Percentiles rank a stretch among this genome's conserved stretches.
These are phyloP conservation scores for Exserohilum turcica DNA, from an alignment of 2,329 filamentous ascomycete genomes.

Conservation along the genomic window DNA sequence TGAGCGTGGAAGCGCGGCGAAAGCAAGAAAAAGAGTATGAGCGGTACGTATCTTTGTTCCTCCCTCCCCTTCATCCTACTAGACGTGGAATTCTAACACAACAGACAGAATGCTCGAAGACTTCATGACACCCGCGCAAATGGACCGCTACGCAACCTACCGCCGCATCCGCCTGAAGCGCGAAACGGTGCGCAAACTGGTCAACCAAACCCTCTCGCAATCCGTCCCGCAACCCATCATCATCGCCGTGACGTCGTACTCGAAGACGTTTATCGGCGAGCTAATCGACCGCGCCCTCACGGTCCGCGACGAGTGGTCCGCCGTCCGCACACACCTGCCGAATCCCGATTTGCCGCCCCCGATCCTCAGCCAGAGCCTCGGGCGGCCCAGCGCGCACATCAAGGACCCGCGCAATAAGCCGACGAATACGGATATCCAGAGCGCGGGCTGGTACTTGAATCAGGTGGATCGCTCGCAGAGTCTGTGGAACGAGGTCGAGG, in stretches of 20 bases:
- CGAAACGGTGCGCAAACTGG: constrained; percentile 72
- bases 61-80: too few relatives aligned
- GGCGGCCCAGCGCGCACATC: constrained; percentile 38
- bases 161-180: constrained; percentile 71
- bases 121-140: constrained; percentile 69
- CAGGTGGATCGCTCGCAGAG: constrained; percentile 30
- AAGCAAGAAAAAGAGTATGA: constrained; percentile 72
- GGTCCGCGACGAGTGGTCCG: constrained; percentile 74
- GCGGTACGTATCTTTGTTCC: too few relatives aligned
- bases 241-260: constrained; percentile 74
- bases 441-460: constrained; percentile 31
- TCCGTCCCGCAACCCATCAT: constrained; percentile 75
- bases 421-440: constrained; percentile 34
- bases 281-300: constrained; percentile 73
- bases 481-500: constrained; percentile 37
- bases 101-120: constrained; percentile 63
- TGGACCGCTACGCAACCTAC: constrained; percentile 72
- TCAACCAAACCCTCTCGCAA: constrained; percentile 81
- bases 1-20: constrained; percentile 62
- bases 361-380: constrained; percentile 34
- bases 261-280: constrained; percentile 77
- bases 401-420: constrained; percentile 36
- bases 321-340: constrained; percentile 49
- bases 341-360: constrained; percentile 35
- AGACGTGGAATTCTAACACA: neutral